Conservation (phyloP, 805 yeast genomes). For the Candida schatavii region DNA sequence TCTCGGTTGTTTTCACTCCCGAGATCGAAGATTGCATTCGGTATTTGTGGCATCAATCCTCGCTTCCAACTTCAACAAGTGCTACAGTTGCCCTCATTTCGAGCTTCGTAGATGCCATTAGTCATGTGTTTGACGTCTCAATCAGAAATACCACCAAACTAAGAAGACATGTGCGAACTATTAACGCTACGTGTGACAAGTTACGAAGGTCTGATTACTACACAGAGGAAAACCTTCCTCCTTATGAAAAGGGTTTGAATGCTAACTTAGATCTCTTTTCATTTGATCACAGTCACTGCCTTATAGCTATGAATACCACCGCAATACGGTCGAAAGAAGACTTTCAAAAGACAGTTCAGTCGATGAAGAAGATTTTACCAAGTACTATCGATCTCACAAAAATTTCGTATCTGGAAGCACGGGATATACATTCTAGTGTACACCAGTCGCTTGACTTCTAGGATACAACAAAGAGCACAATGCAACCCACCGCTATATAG, state of each 20-base stretch:
- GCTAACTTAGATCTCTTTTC: not conserved
- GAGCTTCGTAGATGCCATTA: too few relatives aligned
- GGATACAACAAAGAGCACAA: too few relatives aligned
- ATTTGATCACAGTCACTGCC: not conserved
- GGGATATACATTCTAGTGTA: too few relatives aligned
- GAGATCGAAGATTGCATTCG: not conserved
- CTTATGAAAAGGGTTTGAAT: not conserved
- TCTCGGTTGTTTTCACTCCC: not conserved
- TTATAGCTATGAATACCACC: not conserved
- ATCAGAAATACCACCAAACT: too few relatives aligned
- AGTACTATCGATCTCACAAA: not conserved
- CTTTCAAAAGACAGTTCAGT: not conserved
- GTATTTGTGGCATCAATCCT: too few relatives aligned
- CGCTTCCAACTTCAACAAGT: too few relatives aligned
- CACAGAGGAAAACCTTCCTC: not conserved
- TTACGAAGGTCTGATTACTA: not conserved
- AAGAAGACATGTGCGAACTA: too few relatives aligned
- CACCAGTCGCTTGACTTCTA: too few relatives aligned
- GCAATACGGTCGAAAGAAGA: not conserved
- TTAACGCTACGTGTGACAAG: not conserved
- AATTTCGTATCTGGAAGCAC: too few relatives aligned
- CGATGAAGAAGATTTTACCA: not conserved
- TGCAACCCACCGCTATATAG: too few relatives aligned
- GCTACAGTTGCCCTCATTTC: too few relatives aligned
- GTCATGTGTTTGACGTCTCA: too few relatives aligned